Base-by-base conservation (phyloP, 768 basidiomycete species). In the Tulasnella sp. region DNA sequence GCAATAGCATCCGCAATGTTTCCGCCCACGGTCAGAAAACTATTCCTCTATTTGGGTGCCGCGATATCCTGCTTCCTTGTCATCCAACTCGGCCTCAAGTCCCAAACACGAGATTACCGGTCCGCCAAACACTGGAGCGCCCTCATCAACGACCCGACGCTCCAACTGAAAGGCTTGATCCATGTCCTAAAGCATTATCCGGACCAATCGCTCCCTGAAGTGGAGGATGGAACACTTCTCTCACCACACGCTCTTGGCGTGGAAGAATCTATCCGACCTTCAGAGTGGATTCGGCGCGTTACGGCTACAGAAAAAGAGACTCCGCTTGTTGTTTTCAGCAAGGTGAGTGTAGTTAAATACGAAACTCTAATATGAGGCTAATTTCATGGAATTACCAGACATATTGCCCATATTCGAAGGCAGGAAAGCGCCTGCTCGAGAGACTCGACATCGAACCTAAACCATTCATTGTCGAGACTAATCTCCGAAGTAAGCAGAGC, bases 271-370 rank as follows among this genome's bases (percentile, higher is more conserved):
- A 57, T 75, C 40, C 44, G 44, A 10, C 78, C 39, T 13, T 57
- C 23, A 9, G n/a, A 39, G 61, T 75, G 73, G 78, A 48, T 42
- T 39, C 48, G 26, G 10, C 26, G 16, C 20, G 74, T 69, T 51
- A 35, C 20, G 57, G 69, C 42, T 37, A 79, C 42, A 32, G 78
- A 42, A 48, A 35, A 70, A 32, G 74, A 79, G 48, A 67, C 51
- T 5, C 78, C 78, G 48, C 67, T 79, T 13, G 74, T 75, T 7
- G 78, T 79, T 1, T 79, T 79, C 46, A 79, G 78, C 42, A 79
- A 79, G 44, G 78, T 79, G 48, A 37, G 78, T 29, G 9, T 23
- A 20, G 16, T 55, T 16, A 16, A 35, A 16, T 55, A 75, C 39
- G 57, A 42, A 20, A 44, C 55, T 61, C 44, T 20, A 23, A 32